phyloP scores from a whole-genome alignment of 768 basidiomycete genomes.

The Amanita subjunquillea region DNA sequence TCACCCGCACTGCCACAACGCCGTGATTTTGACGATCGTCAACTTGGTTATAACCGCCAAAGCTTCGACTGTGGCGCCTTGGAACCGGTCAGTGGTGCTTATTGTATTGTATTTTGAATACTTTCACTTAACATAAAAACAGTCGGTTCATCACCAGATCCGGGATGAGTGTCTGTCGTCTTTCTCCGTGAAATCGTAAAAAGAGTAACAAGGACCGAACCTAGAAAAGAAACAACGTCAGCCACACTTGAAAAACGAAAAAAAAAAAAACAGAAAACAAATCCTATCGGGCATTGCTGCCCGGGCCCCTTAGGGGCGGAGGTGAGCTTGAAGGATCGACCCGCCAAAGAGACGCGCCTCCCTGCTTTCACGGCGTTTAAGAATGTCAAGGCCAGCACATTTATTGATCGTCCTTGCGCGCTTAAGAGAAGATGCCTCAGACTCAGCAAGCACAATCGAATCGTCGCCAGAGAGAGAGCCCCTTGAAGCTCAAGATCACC shows the following conservation, averaged over 20 bases:
- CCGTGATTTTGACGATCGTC: too few species aligned
- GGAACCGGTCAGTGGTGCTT: too few species aligned
- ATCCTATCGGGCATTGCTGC: not conserved
- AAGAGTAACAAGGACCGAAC: not conserved
- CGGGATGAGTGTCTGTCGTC: too few species aligned
- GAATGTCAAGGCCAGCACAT: not conserved
- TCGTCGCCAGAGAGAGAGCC: too few species aligned
- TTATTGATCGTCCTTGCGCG: not conserved
- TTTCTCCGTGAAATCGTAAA: not conserved
- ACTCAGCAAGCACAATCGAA: not conserved
- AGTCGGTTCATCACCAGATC: too few species aligned
- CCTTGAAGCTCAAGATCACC: too few species aligned
- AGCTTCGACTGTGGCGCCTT: too few species aligned
- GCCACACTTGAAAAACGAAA: not conserved
- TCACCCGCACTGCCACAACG: too few species aligned
- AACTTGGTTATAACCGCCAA: too few species aligned
- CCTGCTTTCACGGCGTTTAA: not conserved
- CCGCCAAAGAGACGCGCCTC: not conserved
- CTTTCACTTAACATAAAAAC: too few species aligned
- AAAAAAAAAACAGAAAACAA: not conserved
- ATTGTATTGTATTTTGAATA: too few species aligned
- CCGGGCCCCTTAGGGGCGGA: not conserved
- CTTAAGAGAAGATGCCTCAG: not conserved
- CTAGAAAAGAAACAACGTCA: not conserved
- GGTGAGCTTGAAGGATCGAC: not conserved